Base-by-base conservation (phyloP, 83 land plant genomes). In the Picea abies region DNA sequence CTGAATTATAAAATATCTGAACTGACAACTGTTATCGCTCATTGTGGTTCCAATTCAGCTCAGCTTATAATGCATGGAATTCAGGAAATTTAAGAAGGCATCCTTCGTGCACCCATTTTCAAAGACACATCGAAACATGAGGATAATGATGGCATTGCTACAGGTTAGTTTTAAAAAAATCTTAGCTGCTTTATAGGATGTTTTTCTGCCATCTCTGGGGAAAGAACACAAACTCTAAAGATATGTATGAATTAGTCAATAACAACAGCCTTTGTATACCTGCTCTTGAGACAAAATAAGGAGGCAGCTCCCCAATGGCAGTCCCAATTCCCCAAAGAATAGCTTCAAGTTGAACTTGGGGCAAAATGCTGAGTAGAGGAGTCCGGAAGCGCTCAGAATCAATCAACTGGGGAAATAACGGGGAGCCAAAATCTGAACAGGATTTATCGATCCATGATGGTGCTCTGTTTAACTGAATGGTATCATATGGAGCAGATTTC, bases 251-350 rank as follows among this genome's bases (percentile, higher is more conserved):
- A 16, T 26, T 35, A 35, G 23, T 20, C 22, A 68, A 52, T 58
- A 11, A 41, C 32, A 82, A 72, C 8, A 32, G 16, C 39, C 5
- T 39, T n/a, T 47, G 23, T 17, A 71, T 73, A 96, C 98, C 98
- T 87, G 98, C 98, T 71, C 94, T 88, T 63, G 99, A 95, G 66
- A 97, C 91, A 86, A 97, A 97, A 79, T 97, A 97, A 4, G 99
- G 99, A 68, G 99, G 99, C 79, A 97, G 98, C 89, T 97, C 99
- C 68, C 99, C 99, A 69, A 97, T 89, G n/a, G 99, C 96, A 56
- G 99, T 97, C 64, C 99, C 99, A 79, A 96, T 8, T n/a, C 99
- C 99, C 99, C 99, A 97, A 32, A 97, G 85, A 35, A 95, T 76
- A n/a, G 98, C 99, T 80, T 97, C 99, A 8, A 92, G 67, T 78